Evolutionary conservation across 331 rosid species (phyloP).

Genomic region (Quercus phellos): DNA sequence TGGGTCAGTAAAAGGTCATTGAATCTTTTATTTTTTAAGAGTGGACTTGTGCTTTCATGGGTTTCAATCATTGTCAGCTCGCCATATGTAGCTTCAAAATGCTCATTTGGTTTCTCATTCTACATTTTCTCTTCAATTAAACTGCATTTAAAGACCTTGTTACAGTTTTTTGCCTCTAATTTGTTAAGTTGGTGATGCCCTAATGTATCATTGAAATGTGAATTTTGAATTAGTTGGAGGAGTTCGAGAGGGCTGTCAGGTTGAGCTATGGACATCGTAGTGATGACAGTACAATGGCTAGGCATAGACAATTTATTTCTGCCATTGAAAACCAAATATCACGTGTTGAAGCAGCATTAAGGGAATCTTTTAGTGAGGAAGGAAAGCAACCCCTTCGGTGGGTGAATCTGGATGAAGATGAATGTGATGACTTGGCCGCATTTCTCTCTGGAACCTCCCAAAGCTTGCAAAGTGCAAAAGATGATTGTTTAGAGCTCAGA

Average conservation of each 20-base stretch:
- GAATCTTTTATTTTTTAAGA: not conserved
- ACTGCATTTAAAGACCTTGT: not conserved
- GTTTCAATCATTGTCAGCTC: not conserved
- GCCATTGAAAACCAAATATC: conserved; percentile 82
- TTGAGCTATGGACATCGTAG: conserved; percentile 61
- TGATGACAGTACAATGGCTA: conserved; percentile 50
- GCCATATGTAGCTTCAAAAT: not conserved
- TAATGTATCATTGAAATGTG: conserved; percentile 11
- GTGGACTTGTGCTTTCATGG: not conserved
- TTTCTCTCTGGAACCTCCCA: conserved; percentile 77
- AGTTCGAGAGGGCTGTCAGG: conserved; percentile 82
- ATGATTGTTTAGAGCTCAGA: conserved; percentile 34
- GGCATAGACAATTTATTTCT: conserved; percentile 76
- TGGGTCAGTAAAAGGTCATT: not conserved
- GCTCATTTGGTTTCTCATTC: conserved; percentile 4
- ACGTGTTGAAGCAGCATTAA: conserved; percentile 63
- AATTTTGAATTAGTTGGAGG: conserved; percentile 71
- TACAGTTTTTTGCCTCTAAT: not conserved
- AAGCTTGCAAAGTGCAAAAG: conserved; percentile 25
- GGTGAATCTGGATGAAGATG: conserved; percentile 84
- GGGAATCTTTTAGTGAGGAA: conserved; percentile 53
- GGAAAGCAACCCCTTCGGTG: conserved; percentile 80
- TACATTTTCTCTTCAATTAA: conserved; percentile 13
- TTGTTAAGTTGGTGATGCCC: conserved; percentile 4
- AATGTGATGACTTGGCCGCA: conserved; percentile 82